These are phyloP conservation scores for Hemileccinum impolitum DNA, from an alignment of 768 basidiomycete genomes.

Conservation along the genomic window DNA sequence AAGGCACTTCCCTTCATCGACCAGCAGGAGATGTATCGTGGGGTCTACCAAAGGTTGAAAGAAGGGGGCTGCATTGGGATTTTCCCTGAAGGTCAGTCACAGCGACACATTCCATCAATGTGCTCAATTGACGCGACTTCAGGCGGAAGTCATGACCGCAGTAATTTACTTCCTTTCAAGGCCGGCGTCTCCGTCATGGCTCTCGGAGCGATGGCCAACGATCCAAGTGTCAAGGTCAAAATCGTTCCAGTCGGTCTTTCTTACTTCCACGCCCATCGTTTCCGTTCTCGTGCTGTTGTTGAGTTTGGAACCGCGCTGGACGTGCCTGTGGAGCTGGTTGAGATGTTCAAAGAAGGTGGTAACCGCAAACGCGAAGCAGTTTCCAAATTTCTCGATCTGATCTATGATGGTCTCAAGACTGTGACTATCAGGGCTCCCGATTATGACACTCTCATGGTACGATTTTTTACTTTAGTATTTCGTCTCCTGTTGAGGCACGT, in stretches of 20 bases:
- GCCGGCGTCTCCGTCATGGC: constrained; percentile 99
- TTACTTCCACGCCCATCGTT: constrained; percentile 78
- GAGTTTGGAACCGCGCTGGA: constrained; percentile 92
- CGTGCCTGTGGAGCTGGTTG: constrained; percentile 85
- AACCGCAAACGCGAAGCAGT: constrained; percentile 86
- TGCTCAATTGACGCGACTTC: constrained; percentile 4
- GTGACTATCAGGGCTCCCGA: constrained; percentile 96
- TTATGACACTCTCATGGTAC: constrained; percentile 95
- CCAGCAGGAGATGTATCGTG: constrained; percentile 91
- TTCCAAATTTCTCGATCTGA: constrained; percentile 80
- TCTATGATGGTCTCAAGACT: constrained; percentile 91
- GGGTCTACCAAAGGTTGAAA: constrained; percentile 84
- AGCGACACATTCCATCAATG: background rate
- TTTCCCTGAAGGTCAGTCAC: constrained; percentile 85
- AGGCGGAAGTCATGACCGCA: constrained; percentile 99
- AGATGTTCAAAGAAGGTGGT: constrained; percentile 91
- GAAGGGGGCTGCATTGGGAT: constrained; percentile 93
- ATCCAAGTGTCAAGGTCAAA: constrained; percentile 82
- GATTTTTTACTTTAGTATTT: constrained; percentile 18
- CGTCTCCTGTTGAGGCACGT: constrained; percentile 3
- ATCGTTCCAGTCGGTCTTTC: constrained; percentile 84
- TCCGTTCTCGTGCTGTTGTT: constrained; percentile 94
- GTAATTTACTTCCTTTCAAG: constrained; percentile 93
- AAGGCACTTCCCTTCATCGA: constrained; percentile 87
- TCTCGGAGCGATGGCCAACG: constrained; percentile 92